Percentiles rank a stretch among this genome's conserved stretches.
phyloP scores from a whole-genome alignment of 352 stramenopile species.

The Globisporangium rhizosaccharum region DNA sequence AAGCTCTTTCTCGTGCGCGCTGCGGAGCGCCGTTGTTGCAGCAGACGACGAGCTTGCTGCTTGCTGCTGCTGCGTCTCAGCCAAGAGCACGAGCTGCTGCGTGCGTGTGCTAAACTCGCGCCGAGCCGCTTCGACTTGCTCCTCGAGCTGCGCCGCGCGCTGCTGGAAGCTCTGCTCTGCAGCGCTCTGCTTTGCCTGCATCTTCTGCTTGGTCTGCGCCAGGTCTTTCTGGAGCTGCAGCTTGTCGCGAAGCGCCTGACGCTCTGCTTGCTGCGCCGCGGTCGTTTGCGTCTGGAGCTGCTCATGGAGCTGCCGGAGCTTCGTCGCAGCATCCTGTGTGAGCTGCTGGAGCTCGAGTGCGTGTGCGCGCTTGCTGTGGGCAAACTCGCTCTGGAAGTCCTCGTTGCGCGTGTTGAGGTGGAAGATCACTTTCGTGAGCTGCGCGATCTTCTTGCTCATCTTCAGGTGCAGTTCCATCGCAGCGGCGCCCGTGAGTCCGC shows the following conservation, averaged over 20 bases:
- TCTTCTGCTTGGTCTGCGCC: slow-evolving; percentile 25
- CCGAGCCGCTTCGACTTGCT: slow-evolving; percentile 28
- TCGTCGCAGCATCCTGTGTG: slow-evolving; percentile 44
- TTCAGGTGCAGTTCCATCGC: slow-evolving; percentile 83
- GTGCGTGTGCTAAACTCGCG: slow-evolving; percentile 37
- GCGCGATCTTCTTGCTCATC: slow-evolving; percentile 94
- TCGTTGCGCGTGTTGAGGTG: slow-evolving; percentile 93
- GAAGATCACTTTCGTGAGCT: slow-evolving; percentile 93
- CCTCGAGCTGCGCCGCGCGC: slow-evolving; percentile 36
- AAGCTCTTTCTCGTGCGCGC: slow-evolving; percentile 16
- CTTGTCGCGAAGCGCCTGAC: slow-evolving; percentile 30
- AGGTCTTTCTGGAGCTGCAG: slow-evolving; percentile 31
- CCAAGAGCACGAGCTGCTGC: slow-evolving; percentile 31
- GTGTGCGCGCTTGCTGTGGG: slow-evolving; percentile 34
- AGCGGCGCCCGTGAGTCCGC: slow-evolving; percentile 13
- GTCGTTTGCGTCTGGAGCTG: slow-evolving; percentile 32
- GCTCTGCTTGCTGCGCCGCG: slow-evolving; percentile 22
- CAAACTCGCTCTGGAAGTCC: slow-evolving; percentile 75
- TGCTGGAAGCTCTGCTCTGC: slow-evolving; percentile 31
- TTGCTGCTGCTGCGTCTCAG: slow-evolving; percentile 23
- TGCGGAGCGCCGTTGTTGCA: slow-evolving; percentile 11
- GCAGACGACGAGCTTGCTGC: slow-evolving; percentile 10
- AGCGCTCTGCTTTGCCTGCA: slow-evolving; percentile 11
- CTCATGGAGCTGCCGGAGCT: slow-evolving; percentile 40
- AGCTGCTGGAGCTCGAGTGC: slow-evolving; percentile 37